These are phyloP conservation scores for Tetragonia tetragonoides DNA, from an alignment of 148 eudicot genomes.

Conservation along the genomic window DNA sequence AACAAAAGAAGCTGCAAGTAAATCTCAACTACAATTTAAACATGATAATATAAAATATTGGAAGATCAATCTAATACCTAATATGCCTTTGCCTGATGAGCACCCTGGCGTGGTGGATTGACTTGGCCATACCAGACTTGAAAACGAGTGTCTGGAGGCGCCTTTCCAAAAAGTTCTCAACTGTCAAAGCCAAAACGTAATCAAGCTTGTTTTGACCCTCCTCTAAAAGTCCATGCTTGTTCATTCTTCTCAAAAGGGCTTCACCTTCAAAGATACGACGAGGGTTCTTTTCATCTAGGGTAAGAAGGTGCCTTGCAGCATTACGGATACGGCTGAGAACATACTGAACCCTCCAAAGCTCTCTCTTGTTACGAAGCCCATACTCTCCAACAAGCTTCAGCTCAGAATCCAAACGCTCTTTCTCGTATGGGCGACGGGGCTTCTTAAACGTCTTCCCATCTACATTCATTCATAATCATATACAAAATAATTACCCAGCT, in stretches of 20 bases:
- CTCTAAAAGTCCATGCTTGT: slow-evolving; percentile 52
- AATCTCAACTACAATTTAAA: neutral
- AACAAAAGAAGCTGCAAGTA: neutral
- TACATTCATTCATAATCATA: neutral
- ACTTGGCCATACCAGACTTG: slow-evolving; percentile 80
- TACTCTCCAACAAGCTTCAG: slow-evolving; percentile 69
- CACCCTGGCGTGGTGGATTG: slow-evolving; percentile 72
- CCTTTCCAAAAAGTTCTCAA: slow-evolving; percentile 70
- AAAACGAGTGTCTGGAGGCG: slow-evolving; percentile 71
- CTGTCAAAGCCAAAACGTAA: slow-evolving; percentile 68
- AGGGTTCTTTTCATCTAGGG: slow-evolving; percentile 70
- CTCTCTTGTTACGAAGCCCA: slow-evolving; percentile 69
- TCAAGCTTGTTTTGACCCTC: slow-evolving; percentile 73
- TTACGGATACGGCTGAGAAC: slow-evolving; percentile 64
- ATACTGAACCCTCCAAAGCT: slow-evolving; percentile 72
- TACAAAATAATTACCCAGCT: neutral
- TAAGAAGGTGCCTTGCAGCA: slow-evolving; percentile 59
- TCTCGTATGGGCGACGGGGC: slow-evolving; percentile 76
- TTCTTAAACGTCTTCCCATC: slow-evolving; percentile 74
- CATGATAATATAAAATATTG: neutral
- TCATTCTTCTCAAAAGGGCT: slow-evolving; percentile 70
- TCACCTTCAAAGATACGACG: slow-evolving; percentile 75
- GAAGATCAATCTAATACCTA: slow-evolving; percentile 33
- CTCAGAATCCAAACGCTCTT: slow-evolving; percentile 72
- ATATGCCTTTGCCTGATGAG: slow-evolving; percentile 74